Evolutionary conservation across 768 basidiomycete genomes (phyloP).

Genomic region (Galerina marginata): DNA sequence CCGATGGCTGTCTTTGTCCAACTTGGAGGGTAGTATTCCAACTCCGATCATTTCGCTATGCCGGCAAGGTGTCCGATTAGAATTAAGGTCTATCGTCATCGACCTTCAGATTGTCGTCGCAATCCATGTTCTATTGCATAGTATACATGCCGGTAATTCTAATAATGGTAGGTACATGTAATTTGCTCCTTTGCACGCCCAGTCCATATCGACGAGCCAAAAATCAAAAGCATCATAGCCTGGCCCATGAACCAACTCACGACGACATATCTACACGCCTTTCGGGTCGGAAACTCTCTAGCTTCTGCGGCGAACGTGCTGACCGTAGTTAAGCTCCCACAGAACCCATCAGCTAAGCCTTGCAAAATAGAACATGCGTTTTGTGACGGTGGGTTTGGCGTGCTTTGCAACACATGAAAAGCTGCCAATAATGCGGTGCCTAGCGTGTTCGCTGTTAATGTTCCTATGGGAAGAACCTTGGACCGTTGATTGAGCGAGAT

Average conservation of each 20-base stretch:
- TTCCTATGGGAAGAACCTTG: conserved; percentile 75
- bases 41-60: conserved; percentile 37
- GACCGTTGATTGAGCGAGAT: conserved; percentile 69
- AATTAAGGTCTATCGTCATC: neutral
- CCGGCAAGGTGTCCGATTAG: neutral
- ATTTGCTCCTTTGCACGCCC: conserved; percentile 46
- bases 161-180: conserved; percentile 53
- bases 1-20: conserved; percentile 17
- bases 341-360: conserved; percentile 90
- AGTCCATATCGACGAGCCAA: conserved; percentile 68
- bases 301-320: conserved; percentile 92
- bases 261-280: conserved; percentile 70
- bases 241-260: conserved; percentile 77
- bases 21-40: conserved; percentile 31
- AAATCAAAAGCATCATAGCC: conserved; percentile 67
- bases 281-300: conserved; percentile 56
- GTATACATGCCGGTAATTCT: conserved; percentile 3
- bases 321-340: conserved; percentile 93
- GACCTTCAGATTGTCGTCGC: too few species aligned
- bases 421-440: conserved; percentile 86
- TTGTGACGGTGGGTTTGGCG: conserved; percentile 46
- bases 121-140: too few species aligned
- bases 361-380: conserved; percentile 75
- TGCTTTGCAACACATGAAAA: conserved; percentile 74
- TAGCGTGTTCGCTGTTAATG: conserved; percentile 73